Base-by-base conservation (phyloP, 495 filamentous ascomycete species). In the Penicillium ochrochloron region DNA sequence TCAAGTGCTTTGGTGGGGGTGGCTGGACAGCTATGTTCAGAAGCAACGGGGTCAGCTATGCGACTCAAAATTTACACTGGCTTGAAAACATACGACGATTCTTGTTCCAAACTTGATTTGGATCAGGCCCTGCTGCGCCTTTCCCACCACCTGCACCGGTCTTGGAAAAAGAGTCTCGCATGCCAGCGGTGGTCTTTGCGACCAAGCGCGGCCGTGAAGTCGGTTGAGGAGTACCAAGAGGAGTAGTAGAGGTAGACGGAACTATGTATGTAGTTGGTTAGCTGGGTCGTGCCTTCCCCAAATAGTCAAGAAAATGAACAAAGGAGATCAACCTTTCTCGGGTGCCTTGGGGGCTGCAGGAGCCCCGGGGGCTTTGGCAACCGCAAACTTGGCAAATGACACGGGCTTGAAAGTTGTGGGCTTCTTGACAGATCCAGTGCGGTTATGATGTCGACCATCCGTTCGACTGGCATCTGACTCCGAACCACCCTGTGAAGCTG, bases 31-130 rank as follows among this genome's bases (percentile, higher is more conserved):
- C 91, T 94, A 75, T 46, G 66, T 33, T 39, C 35, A 73, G 23
- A 60, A 69, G 68, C 39, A 66, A 37, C 1, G 35, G 55, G 55
- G 66, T 78, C 67, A 78, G 76, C 65, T 61, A 65, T 52, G 31
- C 59, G 31, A 51, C 33, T 31, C 46, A 61, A 41, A 56, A 7
- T 44, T 14, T 37, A 62, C 17, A 57, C 46, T 37, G 33, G 14
- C 25, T 57, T 54, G 46, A 27, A 48, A 50, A 83, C 86, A 74
- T 89, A 97, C 94, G 93, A 83, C 91, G 85, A 73, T 99, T 99
- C 77, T 94, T 97, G 74, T 98, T 99, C 95, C 95, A 99, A 25
- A 99, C 95, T 73, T 79, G 89, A 78, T 82, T 88, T 73, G 79
- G 89, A 76, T 96, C 88, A 41, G 88, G 88, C 14, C 84, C 87